Base-by-base conservation (phyloP, 805 yeast genomes). In the Saturnispora hagleri region DNA sequence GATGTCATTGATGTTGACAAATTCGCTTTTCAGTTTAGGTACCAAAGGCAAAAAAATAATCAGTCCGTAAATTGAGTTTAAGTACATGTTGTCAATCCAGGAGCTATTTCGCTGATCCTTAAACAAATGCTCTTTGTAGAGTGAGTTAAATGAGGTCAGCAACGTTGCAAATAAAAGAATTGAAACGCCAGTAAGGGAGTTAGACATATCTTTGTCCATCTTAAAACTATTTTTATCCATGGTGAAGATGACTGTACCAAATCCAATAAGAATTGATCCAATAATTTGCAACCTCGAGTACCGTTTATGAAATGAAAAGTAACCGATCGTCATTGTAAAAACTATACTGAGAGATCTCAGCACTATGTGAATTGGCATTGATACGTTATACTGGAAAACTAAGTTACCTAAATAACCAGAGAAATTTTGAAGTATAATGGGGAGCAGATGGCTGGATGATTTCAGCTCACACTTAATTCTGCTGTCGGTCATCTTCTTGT, bases 61-160 rank as follows among this genome's bases (percentile, higher is more conserved):
- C 10, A 84, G 57, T 0, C 80, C 77, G 41, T 79, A 67, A 5
- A 76, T 60, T 59, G 82, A 86, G 15, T 77, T 72, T 63, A 79
- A 83, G 59, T 85, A 84, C 44, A 85, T 62, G 35, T 76, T 73
- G 57, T 84, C 89, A 51, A 74, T 69, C 90, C 90, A 84, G 49
- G 75, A 74, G 3, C 20, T 17, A 35, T 38, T 51, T 71, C 72
- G 9, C 27, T 27, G 12, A 27, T 38, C 42, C 12, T 38, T 47
- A 60, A 81, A 78, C 20, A 57, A 58, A 13, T 63, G 63, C 58
- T 84, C 89, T 42, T 74, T 74, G 60, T 76, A 73, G 18, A 82
- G 69, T 3, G 56, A 53, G 5, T 46, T 27, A 8, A 53, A 20
- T 24, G 55, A 53, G 4, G 49, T 41, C 2, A 58, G 35, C 0